Percentiles rank a stretch among this genome's conserved stretches.
Conservation (phyloP, 352 stramenopile species). For the Phytophthora citrophthora region DNA sequence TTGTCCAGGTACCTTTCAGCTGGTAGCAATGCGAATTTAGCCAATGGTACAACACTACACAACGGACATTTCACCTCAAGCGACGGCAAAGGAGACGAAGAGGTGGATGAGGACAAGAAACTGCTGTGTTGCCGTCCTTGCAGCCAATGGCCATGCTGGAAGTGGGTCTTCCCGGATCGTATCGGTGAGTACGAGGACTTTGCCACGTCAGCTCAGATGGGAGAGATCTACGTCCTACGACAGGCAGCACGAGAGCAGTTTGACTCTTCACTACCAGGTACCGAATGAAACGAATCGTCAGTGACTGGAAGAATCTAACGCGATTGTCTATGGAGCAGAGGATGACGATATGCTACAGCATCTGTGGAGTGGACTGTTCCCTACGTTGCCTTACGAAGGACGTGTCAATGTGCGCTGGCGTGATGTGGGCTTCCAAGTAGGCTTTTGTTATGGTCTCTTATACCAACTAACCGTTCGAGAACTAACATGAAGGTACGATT, state of each 20-base stretch:
- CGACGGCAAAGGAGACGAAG: conserved; percentile 31
- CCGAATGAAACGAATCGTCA: not conserved
- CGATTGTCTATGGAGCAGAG: conserved; percentile 31
- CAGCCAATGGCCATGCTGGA: conserved; percentile 63
- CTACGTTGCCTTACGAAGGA: conserved; percentile 69
- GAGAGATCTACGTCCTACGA: conserved; percentile 65
- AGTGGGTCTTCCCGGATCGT: conserved; percentile 63
- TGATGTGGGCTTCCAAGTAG: conserved; percentile 73
- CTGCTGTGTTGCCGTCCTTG: conserved; percentile 33
- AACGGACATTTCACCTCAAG: conserved; percentile 27
- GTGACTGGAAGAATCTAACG: conserved; percentile 4
- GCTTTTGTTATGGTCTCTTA: not conserved
- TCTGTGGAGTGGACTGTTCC: conserved; percentile 70
- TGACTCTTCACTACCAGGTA: conserved; percentile 49
- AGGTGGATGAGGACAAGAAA: conserved; percentile 21
- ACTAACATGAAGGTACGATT: conserved; percentile 1
- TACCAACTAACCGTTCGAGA: not conserved
- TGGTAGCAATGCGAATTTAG: conserved; percentile 5
- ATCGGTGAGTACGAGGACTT: conserved; percentile 75
- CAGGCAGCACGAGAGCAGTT: conserved; percentile 68
- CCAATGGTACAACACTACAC: conserved; percentile 12
- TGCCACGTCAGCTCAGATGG: conserved; percentile 59
- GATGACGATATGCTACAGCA: conserved; percentile 69
- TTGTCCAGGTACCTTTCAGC: conserved; percentile 30
- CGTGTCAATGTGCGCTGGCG: conserved; percentile 67